phyloP scores from a whole-genome alignment of 78 protist genomes.

The Cyanophora paradoxa region DNA sequence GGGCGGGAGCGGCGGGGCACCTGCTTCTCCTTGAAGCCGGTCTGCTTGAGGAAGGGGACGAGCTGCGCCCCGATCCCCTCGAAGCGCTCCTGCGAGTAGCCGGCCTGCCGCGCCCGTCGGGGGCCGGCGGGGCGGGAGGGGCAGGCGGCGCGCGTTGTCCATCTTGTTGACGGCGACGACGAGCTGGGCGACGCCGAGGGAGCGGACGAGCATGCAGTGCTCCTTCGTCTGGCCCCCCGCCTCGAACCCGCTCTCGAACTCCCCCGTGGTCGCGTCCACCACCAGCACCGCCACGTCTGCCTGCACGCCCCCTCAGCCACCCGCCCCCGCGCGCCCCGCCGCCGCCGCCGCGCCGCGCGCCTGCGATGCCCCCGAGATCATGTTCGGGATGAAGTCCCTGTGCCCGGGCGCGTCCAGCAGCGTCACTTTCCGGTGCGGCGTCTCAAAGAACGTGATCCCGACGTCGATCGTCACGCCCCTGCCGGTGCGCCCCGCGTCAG shows the following conservation, averaged over 20 bases:
- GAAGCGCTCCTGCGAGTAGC: conserved; percentile 57
- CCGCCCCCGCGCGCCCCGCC: too few relatives aligned
- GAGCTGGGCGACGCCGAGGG: conserved; percentile 78
- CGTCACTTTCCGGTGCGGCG: conserved; percentile 58
- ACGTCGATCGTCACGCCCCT: conserved; percentile 94
- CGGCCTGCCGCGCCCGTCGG: too few relatives aligned
- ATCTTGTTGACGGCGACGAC: conserved; percentile 88
- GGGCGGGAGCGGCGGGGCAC: neutral
- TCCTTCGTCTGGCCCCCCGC: conserved; percentile 87
- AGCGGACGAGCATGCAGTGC: conserved; percentile 77
- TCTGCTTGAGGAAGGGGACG: conserved; percentile 39
- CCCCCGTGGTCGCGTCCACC: conserved; percentile 72
- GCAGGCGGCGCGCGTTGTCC: conserved; percentile 45
- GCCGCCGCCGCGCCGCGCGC: neutral
- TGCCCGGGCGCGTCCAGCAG: conserved; percentile 99
- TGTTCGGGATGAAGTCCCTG: conserved; percentile 89
- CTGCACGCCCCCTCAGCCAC: conserved; percentile 7
- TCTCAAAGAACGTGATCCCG: conserved; percentile 59
- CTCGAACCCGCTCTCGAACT: conserved; percentile 89
- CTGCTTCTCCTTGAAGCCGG: conserved; percentile 44
- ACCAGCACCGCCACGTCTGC: conserved; percentile 91
- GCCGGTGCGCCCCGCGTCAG: too few relatives aligned
- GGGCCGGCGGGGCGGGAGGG: too few relatives aligned
- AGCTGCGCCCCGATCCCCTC: conserved; percentile 44
- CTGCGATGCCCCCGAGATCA: conserved; percentile 90